Percentiles rank a stretch among this genome's conserved stretches.
Conservation (phyloP, 768 basidiomycete species). For the Hericium alpestre region DNA sequence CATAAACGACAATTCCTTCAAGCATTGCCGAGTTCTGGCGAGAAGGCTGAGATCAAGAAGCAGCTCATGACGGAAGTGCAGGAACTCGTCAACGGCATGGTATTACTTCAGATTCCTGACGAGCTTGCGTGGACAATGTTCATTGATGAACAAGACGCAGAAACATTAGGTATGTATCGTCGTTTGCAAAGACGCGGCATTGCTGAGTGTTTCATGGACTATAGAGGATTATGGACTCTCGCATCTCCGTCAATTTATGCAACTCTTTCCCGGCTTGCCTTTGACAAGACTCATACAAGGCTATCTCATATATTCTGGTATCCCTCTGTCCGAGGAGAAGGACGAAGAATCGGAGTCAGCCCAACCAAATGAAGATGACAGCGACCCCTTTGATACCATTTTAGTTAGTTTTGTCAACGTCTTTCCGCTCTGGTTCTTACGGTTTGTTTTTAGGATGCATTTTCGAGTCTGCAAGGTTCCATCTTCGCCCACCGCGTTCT, state of each 20-base stretch:
- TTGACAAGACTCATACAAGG: conserved; percentile 50
- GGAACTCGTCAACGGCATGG: conserved; percentile 60
- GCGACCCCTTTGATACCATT: conserved; percentile 51
- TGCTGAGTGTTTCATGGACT: conserved; percentile 17
- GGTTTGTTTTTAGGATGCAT: conserved; percentile 1
- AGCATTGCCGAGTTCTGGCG: conserved; percentile 38
- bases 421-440: neutral
- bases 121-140: conserved; percentile 74
- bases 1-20: conserved; percentile 53
- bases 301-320: conserved; percentile 56
- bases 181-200: neutral
- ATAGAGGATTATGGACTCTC: conserved; percentile 47
- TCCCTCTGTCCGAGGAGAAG: conserved; percentile 35
- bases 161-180: conserved; percentile 44
- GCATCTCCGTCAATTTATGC: conserved; percentile 48
- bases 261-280: conserved; percentile 50
- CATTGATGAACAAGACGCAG: conserved; percentile 65
- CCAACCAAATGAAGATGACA: conserved; percentile 18
- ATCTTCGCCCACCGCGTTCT: conserved; percentile 59
- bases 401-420: conserved; percentile 36
- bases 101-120: conserved; percentile 67
- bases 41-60: conserved; percentile 28
- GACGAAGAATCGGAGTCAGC: conserved; percentile 19
- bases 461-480: conserved; percentile 26
- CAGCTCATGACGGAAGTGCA: conserved; percentile 52